Base-by-base conservation (phyloP, 768 basidiomycete species). In the Candolleomyces aberdarensis region DNA sequence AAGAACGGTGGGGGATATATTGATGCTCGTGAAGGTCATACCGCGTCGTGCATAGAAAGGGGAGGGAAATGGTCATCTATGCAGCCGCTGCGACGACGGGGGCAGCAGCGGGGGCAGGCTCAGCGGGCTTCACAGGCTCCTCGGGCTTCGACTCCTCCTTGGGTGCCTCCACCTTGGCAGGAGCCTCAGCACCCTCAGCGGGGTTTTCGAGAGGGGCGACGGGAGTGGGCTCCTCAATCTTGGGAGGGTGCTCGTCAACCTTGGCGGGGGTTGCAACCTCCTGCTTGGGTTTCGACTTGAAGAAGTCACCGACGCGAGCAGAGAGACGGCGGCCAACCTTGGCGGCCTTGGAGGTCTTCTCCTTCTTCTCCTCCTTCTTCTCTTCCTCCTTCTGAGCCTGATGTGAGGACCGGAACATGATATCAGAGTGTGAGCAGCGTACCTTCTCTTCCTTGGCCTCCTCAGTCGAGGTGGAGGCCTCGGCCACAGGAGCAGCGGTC, bases 201-300 rank as follows among this genome's bases (percentile, higher is more conserved):
- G 91, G 87, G 72, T 90, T 83, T 78, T 93, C 92, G 65, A 96
- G 80, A 61, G 94, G 93, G 58, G 91, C 92, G 64, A 94, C 85
- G 11, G 89, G 89, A 32, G 82, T 68, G 53, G 91, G 91, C 76
- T 91, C 86, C 54, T 93, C 94, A 66, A 95, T 90, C 80, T 87
- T 86, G 65, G 94, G 93, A 43, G 94, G 92, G 72, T 92, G 81
- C 79, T 94, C 91, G 64, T 93, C 89, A 60, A 94, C 91, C 82
- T 93, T 94, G 50, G 91, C 81, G 59, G 92, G 85, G 6, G 86
- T 70, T 11, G 80, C 70, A 40, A 85, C 83, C 70, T 91, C 88
- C 14, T 76, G 66, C 76, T 85, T 91, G 71, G 80, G 77, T 79
- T 83, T 91, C 58, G 81, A 53, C 81, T 88, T 93, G 85, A 96